phyloP scores from a whole-genome alignment of 176 grass and related monocot genomes.

The Phoenix roebelenii region DNA sequence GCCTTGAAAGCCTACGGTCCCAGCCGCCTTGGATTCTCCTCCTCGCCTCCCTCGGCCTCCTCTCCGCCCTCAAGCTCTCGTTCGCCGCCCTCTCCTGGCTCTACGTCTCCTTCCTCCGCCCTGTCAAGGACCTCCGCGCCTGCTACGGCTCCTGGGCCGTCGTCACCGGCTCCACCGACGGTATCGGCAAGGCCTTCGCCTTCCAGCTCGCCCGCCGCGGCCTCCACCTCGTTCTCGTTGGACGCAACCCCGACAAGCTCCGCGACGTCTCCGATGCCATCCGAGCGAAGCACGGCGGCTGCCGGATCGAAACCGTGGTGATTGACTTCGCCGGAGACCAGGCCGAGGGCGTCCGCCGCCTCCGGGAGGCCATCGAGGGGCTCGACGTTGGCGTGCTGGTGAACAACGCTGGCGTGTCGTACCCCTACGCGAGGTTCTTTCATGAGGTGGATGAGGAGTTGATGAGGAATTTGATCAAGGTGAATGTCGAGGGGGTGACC shows the following conservation, averaged over 20 bases:
- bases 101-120: constrained; percentile 72
- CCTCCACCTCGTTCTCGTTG: constrained; percentile 71
- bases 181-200: constrained; percentile 71
- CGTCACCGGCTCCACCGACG: constrained; percentile 78
- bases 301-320: constrained; percentile 55
- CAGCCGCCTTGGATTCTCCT: neutral
- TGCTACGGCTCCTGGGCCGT: constrained; percentile 84
- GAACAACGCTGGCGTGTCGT: constrained; percentile 80
- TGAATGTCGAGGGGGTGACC: constrained; percentile 81
- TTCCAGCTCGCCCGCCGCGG: constrained; percentile 56
- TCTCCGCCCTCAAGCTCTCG: constrained; percentile 30
- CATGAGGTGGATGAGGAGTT: constrained; percentile 93
- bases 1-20: neutral
- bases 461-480: constrained; percentile 53
- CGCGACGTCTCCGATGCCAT: constrained; percentile 49
- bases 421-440: constrained; percentile 93
- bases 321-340: constrained; percentile 65
- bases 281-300: constrained; percentile 35
- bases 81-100: constrained; percentile 49
- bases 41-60: constrained; percentile 39
- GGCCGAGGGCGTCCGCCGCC: constrained; percentile 39
- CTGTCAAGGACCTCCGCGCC: constrained; percentile 64
- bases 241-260: constrained; percentile 69
- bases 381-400: constrained; percentile 77
- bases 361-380: constrained; percentile 45